A percentile compares a stretch with the other conserved stretches of the same genome.
Evolutionary conservation across 331 rosid genomes (phyloP).

Genomic region (Quercus phellos): DNA sequence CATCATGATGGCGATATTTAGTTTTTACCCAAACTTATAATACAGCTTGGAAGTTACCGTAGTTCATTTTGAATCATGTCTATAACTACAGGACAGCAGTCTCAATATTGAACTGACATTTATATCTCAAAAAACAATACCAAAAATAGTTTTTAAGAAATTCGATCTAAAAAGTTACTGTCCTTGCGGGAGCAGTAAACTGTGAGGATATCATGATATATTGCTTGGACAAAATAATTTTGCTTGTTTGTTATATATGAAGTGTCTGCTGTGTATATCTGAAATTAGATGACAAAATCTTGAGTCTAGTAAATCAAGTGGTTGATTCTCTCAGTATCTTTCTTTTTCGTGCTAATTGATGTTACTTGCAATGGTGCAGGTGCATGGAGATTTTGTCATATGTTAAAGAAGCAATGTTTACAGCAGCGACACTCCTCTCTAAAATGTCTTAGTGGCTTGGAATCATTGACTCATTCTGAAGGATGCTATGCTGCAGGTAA

Average conservation of each 20-base stretch:
- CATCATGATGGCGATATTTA: background rate
- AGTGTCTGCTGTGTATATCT: too few relatives aligned
- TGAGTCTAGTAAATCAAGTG: background rate
- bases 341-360: background rate
- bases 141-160: background rate
- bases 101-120: background rate
- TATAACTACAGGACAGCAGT: background rate
- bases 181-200: background rate
- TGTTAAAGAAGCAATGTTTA: slow-evolving; percentile 41
- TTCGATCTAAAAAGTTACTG: background rate
- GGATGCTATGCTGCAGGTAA: background rate
- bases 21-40: background rate
- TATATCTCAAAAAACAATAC: background rate
- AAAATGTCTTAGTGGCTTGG: slow-evolving; percentile 7
- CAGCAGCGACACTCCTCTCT: slow-evolving; percentile 43
- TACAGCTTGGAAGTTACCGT: background rate
- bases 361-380: slow-evolving; percentile 38
- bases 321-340: background rate
- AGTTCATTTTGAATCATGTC: background rate
- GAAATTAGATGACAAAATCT: background rate
- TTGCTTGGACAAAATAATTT: background rate
- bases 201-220: background rate
- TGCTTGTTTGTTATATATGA: background rate
- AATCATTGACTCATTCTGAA: background rate
- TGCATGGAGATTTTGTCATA: slow-evolving; percentile 40